Evolutionary conservation across 1,139 yeast species (phyloP), one percentile per base, ranked within the genome.

Genomic region (Geotrichum candidum): DNA sequence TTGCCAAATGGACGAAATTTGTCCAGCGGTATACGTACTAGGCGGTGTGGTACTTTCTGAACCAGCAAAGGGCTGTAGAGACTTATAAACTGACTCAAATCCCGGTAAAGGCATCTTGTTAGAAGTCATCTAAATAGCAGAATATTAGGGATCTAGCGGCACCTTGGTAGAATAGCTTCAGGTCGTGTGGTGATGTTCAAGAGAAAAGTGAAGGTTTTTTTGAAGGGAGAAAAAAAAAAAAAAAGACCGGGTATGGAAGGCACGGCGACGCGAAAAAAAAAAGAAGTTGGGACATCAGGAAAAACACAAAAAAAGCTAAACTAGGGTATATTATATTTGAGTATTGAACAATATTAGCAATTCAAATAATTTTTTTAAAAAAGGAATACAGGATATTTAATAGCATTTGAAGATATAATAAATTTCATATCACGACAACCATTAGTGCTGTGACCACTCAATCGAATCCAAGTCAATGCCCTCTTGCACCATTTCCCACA

Each of bases 401-500:
- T 29, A 29, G 33, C 33, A 29, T 9, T 29, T 29, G 4, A 29
- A 29, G 4, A 9, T 29, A 29, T 27, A 6, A 27, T 6, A 27
- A 27, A 27, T 27, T 27, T 27, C 33, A 29, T 7, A 9, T 29
- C 33, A 23, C 22, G 3, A 13, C 9, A 2, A 18, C 55, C 27
- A 48, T 71, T 75, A 91, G 77, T 92, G 98, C 66, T 96, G 97
- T 63, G 96, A 89, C 99, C 99, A 94, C 78, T 94, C 96, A 71
- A 94, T 94, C 54, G 96, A 82, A 71, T 88, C 83, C 74, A 95
- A 82, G 73, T 94, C 99, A 72, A 94, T 92, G 67, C 99, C 99
- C 68, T 94, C 99, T 77, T 94, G 97, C 61, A 90, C 97, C 98
- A 94, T 92, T 78, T 94, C 99, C 98, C 98, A 94, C 69, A 94